Evolutionary conservation across 306 rosid species (phyloP), one percentile per base, ranked within the genome.

Genomic region (Dryas octopetala): DNA sequence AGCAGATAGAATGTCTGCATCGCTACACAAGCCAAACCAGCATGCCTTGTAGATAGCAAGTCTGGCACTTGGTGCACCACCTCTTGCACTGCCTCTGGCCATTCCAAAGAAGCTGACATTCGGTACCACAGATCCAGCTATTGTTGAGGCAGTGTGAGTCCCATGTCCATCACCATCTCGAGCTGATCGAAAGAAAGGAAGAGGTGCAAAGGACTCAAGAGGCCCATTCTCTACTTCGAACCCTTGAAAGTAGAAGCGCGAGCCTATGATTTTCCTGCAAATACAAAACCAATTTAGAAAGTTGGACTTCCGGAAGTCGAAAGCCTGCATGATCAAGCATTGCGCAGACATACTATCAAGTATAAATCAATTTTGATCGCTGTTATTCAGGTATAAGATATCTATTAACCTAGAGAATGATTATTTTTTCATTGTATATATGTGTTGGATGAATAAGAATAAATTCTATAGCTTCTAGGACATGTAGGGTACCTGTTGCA

Each of bases 31-130:
- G 5, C 15, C 66, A 73, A 91, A 88, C 93, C 96, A 91, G 43
- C 96, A 89, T 16, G 88, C 90, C 85, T 91, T 87, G 86, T 87
- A 88, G 85, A 91, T 88, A 32, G 89, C 86, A 28, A 89, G 91
- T 77, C 91, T 88, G 17, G 90, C 90, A 51, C 84, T 68, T 58
- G 83, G 88, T 5, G 87, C 89, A 38, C 90, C 96, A 7, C 93
- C 96, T 80, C 93, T 85, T 32, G 90, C 89, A 41, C 86, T 84
- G 78, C 96, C 93, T 67, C 40, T 77, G 66, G 85, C 96, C 47
- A 88, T 80, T 23, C 90, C 90, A 14, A 85, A 79, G 47, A 85
- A 75, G 76, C 93, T 91, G 45, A 79, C 86, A 62, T 85, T 78
- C 0, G 44, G 69, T 16, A 87, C 88, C 68, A 50, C n/a, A 2